Base-by-base conservation (phyloP, 2,329 filamentous ascomycete genomes). In the Pseudogymnoascus sp. region DNA sequence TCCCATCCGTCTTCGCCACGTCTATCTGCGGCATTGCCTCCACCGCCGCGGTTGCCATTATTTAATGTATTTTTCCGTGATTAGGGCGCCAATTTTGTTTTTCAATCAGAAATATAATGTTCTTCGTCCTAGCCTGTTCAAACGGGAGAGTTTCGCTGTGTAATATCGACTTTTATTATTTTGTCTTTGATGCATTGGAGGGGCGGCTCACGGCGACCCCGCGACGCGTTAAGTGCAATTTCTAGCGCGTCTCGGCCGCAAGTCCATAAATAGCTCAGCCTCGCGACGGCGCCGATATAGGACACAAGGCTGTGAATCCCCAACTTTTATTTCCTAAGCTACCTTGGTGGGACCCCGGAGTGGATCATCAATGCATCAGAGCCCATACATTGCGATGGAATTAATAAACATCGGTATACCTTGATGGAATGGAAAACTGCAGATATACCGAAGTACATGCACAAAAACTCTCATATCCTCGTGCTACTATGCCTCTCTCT, bases 171-270 rank as follows among this genome's bases (percentile, higher is more conserved):
- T 56, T 53, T 33, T 56, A 56, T 56, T 56, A 56, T 56, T 56
- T 56, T 56, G 29, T 56, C n/a, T n/a, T 21, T 33, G 29, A 56
- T 14, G 50, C 29, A 33, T 33, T 56, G 50, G 50, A 56, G 50
- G 50, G 50, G 50, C 10, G 47, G n/a, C 50, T 8, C 29, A 33
- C 7, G 29, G 13, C 50, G 29, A 56, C 50, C 50, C 50, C 50
- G 50, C 50, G 50, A 56, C 50, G 50, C 50, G 50, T 56, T 56
- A 56, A 56, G 50, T 56, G 50, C 21, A 56, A 56, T 56, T 56
- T 33, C 50, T 56, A 56, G 50, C 50, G 50, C 50, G 50, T 56
- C 50, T 8, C 50, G 29, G n/a, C 29, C 50, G 50, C 50, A 33
- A 33, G 10, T 6, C 50, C 44, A 5, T 7, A 50, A 29, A 50